Evolutionary conservation across 371 early-diverging fungal species (phyloP), one percentile per base, ranked within the genome.

Genomic region (Chytridium lagenaria): DNA sequence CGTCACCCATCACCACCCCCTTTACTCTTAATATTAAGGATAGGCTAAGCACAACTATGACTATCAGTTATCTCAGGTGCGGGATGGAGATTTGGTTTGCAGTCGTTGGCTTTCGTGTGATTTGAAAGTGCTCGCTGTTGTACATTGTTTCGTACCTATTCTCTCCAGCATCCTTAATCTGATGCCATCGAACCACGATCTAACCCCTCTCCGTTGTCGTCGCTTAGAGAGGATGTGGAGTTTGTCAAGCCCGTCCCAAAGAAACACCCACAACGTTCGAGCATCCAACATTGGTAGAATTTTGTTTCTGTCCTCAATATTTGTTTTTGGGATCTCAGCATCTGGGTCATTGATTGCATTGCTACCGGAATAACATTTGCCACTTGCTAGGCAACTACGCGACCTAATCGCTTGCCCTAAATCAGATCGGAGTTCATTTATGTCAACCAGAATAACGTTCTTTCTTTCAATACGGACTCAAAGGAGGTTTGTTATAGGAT

Each of bases 391-490:
- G 97, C 98, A 98, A 82, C 85, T 98, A 40, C 86, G 96, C 59
- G 97, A 98, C 82, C 88, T 98, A 67, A 79, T 95, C 16, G 73
- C 90, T 1, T 90, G 94, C 63, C 92, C 92, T 37, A 80, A 80
- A 37, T 75, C 77, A 82, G 83, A 44, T 78, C 81, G 15, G 88
- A 89, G 78, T 87, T 90, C 57, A 74, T 86, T 38, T 86, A 85
- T 76, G 90, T 92, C 19, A 84, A 89, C 71, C 84, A 85, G 51
- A 89, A 86, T 73, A 82, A 83, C 23, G 90, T 89, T 44, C 77
- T 78, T 30, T 71, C 81, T 72, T 92, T 91, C 75, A 89, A 92
- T 72, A 90, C 91, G 22, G 85, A 82, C 57, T 81, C 79, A 3
- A 81, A 78, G 84, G 83, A 40, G 83, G 88, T 71, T 70, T 69